Base-by-base conservation (phyloP, 2,329 filamentous ascomycete species). In the Diaporthe velutina region DNA sequence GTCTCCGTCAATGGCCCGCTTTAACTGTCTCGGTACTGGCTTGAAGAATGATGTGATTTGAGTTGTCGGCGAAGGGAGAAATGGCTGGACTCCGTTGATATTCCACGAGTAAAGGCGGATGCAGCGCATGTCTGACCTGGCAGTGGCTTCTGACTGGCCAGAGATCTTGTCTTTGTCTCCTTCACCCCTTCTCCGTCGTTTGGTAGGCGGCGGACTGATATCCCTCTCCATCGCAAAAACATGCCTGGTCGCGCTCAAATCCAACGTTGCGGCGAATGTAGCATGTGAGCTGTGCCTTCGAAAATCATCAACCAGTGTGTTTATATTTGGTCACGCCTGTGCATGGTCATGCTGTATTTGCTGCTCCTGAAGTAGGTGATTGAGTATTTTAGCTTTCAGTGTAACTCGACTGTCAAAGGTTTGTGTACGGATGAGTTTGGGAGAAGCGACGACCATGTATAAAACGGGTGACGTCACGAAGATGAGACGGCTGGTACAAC, bases 71-170 rank as follows among this genome's bases (percentile, higher is more conserved):
- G 70, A 28, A 0, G 79, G 77, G 9, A 81, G 73, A 25, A 78
- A 79, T 0, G 79, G 45, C 25, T 75, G 75, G 17, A 80, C 73
- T 12, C 79, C 79, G 72, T 80, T 80, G 76, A 80, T 78, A 33
- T 80, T 80, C 79, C 80, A 80, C 0, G 80, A 78, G 50, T 79
- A 79, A 15, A 80, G 40, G 13, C 80, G 80, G 13, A 80, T 71
- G 30, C 19, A 57, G 4, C 30, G 72, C 33, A 57, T 60, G 1
- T 25, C n/a, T 40, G 64, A 8, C 15, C 7, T 6, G 4, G 13
- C 30, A 9, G 7, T 22, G 13, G 8, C 38, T 40, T 10, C 17
- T 33, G 7, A 8, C 19, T 48, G 19, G 3, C 9, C 48, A 7
- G 5, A 64, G 17, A 12, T 15, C 6, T 30, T 10, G 9, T 1